phyloP scores from a whole-genome alignment of 2,329 filamentous ascomycete genomes.

The Escovopsis sp. region DNA sequence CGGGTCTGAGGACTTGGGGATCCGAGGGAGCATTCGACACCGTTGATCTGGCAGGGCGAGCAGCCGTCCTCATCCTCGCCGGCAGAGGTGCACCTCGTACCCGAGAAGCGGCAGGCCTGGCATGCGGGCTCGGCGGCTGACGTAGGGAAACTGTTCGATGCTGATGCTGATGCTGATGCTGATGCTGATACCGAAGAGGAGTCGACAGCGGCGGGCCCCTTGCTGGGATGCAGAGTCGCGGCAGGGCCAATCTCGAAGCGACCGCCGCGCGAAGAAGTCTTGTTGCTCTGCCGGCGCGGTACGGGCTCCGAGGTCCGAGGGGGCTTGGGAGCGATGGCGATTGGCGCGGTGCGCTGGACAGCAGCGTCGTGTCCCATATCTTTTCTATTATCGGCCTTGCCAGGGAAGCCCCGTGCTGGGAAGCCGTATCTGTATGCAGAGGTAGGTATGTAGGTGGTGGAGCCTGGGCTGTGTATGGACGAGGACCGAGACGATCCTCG shows the following conservation, averaged over 20 bases:
- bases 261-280: constrained; percentile 12
- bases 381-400: constrained; percentile 12
- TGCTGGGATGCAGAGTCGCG: constrained; percentile 32
- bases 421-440: too few species aligned
- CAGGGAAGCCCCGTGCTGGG: too few species aligned
- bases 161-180: too few species aligned
- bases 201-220: constrained; percentile 37
- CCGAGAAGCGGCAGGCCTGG: constrained; percentile 60
- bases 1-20: constrained; percentile 57
- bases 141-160: too few species aligned
- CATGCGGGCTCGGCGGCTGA: constrained; percentile 36
- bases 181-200: constrained; percentile 25
- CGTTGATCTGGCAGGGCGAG: constrained; percentile 63
- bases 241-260: constrained; percentile 32
- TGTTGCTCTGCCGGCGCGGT: constrained; percentile 31
- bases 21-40: constrained; percentile 64
- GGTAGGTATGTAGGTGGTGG: too few species aligned
- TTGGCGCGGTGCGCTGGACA: constrained; percentile 47
- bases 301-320: constrained; percentile 26
- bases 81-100: constrained; percentile 57
- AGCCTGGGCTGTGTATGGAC: too few species aligned
- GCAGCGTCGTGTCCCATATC: constrained; percentile 37
- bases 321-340: constrained; percentile 50
- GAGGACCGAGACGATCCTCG: too few species aligned
- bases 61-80: constrained; percentile 61